phyloP scores from a whole-genome alignment of 2,329 filamentous ascomycete species.

The Alternaria sp. region DNA sequence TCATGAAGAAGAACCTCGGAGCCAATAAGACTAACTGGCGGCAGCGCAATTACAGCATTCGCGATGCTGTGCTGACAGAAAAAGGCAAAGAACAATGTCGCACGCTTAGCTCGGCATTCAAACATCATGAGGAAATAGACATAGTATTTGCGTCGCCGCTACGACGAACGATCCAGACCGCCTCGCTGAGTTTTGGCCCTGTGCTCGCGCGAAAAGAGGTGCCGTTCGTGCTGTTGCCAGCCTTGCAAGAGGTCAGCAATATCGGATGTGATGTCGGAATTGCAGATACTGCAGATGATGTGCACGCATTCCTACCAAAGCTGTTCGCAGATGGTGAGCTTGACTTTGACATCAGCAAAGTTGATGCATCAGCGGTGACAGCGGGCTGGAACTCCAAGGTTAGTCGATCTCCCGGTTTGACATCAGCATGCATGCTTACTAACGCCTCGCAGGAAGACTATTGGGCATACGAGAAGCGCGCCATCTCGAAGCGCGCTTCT shows the following conservation, averaged over 20 bases:
- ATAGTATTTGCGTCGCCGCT: slow-evolving; percentile 80
- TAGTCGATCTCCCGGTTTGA: slow-evolving; percentile 1
- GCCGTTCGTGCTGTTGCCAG: slow-evolving; percentile 69
- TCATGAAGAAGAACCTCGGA: background rate
- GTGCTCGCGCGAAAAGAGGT: slow-evolving; percentile 44
- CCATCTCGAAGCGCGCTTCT: slow-evolving; percentile 38
- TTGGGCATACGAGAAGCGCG: slow-evolving; percentile 38
- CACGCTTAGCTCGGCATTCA: slow-evolving; percentile 67
- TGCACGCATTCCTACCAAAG: slow-evolving; percentile 48
- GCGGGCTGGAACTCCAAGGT: slow-evolving; percentile 76
- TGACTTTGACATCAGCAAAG: slow-evolving; percentile 52
- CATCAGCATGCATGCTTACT: slow-evolving; percentile 11
- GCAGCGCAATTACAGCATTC: slow-evolving; percentile 71
- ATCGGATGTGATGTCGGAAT: slow-evolving; percentile 77
- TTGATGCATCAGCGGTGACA: slow-evolving; percentile 69
- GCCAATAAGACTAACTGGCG: slow-evolving; percentile 26
- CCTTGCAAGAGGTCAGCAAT: slow-evolving; percentile 78
- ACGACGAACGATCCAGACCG: slow-evolving; percentile 80
- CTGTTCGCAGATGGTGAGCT: slow-evolving; percentile 64
- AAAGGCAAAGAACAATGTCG: slow-evolving; percentile 79
- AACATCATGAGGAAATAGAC: slow-evolving; percentile 64
- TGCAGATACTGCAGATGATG: slow-evolving; percentile 48
- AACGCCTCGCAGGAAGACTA: slow-evolving; percentile 31
- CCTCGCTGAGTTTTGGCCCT: slow-evolving; percentile 70
- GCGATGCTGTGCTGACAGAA: slow-evolving; percentile 79